Evolutionary conservation across 306 rosid species (phyloP).

Genomic region (Dryas octopetala): DNA sequence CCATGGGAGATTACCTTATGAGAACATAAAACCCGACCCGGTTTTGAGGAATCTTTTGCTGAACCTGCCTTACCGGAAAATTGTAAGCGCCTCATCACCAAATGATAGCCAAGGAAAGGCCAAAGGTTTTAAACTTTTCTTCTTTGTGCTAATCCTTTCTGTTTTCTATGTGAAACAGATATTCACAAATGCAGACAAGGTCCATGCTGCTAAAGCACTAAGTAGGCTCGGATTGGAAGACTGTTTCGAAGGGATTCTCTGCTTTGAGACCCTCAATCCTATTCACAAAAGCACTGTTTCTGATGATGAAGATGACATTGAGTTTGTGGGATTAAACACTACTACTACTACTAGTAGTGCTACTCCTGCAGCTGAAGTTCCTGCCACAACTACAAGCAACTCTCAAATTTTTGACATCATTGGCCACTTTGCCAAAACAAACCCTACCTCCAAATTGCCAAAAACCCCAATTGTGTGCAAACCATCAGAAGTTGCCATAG

Average conservation of each 20-base stretch:
- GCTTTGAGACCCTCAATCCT: constrained; percentile 93
- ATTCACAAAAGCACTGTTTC: constrained; percentile 51
- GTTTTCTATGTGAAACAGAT: constrained; percentile 42
- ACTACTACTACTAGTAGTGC: constrained; percentile 22
- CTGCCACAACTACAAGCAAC: constrained; percentile 28
- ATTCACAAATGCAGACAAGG: constrained; percentile 89
- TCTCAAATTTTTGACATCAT: constrained; percentile 72
- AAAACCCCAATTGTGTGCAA: constrained; percentile 89
- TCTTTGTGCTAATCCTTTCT: constrained; percentile 4
- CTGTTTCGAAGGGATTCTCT: constrained; percentile 86
- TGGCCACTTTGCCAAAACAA: constrained; percentile 59
- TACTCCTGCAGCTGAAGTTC: background rate
- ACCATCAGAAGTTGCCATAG: constrained; percentile 70
- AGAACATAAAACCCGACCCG: constrained; percentile 79
- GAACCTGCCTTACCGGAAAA: constrained; percentile 74
- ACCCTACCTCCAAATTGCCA: constrained; percentile 50
- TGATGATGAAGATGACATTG: constrained; percentile 78
- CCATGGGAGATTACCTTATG: constrained; percentile 95
- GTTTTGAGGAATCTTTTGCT: constrained; percentile 69
- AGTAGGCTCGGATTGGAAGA: constrained; percentile 86
- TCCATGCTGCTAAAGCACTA: constrained; percentile 73
- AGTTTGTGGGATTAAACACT: constrained; percentile 47
- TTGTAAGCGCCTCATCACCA: constrained; percentile 47
- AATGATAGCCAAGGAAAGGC: background rate
- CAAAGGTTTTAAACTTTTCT: background rate